Base-by-base conservation (phyloP, 352 stramenopile species). In the Pythium graminicola region DNA sequence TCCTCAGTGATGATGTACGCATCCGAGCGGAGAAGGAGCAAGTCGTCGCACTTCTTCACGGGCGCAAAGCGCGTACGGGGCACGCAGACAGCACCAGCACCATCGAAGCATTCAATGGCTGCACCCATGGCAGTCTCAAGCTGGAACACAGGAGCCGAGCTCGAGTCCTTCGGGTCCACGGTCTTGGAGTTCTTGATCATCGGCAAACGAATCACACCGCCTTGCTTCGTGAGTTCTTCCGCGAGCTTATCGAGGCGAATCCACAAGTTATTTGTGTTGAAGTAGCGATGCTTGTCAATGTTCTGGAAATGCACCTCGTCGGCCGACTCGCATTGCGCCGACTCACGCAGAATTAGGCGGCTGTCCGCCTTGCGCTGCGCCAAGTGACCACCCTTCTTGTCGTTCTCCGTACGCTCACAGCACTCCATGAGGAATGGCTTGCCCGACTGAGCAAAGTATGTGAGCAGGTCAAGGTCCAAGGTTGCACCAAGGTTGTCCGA, bases 351-450 rank as follows among this genome's bases (percentile, higher is more conserved):
- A 51, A 99, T 97, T 48, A 98, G 93, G 28, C 94, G 95, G 55
- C 62, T 57, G 62, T 99, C 95, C 54, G 96, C 78, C 65, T 72
- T 97, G 48, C 82, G 80, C 55, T 85, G 65, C 6, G 80, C 95
- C 36, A 99, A 78, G 74, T 99, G 96, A 19, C 96, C 96, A 41
- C 96, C 96, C 84, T 99, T 99, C 85, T 99, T 99, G 80, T 99
- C 96, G 65, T 98, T 98, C 67, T 97, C 95, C 27, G 96, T 99
- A 60, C 96, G 89, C 65, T 98, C 89, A 62, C 95, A 98, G 69
- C 94, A 98, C 68, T 99, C 95, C 77, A 96, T 93, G 52, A 92
- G 68, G 70, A 93, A 92, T 6, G 79, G 80, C 59, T 89, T 93
- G 64, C 81, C 76, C 62, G 95, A 95, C 53, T 93, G 68, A 41